Evolutionary conservation across 2,329 filamentous ascomycete genomes (phyloP), one percentile per base, ranked within the genome.

Genomic region (Paecilomyces niveus): DNA sequence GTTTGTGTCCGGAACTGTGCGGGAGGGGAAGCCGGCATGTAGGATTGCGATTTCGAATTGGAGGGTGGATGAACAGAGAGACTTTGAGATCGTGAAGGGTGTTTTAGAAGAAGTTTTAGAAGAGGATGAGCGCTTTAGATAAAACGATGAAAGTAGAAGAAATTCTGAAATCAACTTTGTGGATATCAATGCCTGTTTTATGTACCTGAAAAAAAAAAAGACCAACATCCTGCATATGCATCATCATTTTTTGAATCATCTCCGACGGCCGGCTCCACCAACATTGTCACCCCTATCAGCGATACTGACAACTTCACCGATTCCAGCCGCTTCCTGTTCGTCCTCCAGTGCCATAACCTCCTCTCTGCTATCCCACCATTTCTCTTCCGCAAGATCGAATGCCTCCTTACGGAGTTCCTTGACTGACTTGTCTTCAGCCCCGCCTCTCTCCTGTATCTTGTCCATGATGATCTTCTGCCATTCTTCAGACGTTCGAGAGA

Each of bases 321-420:
- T 97, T 9, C 94, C 92, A 33, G 92, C 90, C 54, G 89, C 92
- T 75, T 97, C 93, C 78, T 97, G 92, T 78, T 97, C 93, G 75
- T 97, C 93, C 76, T 99, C 94, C 69, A 97, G 75, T 6, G 86
- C 89, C 57, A 87, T 89, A 64, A 99, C 89, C 77, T 97, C 93
- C 78, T 99, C 94, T 67, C 94, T 84, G 71, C 89, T 92, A 80
- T 97, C 94, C 94, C 94, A 99, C 94, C 94, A 99, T 74, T 96
- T 96, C 77, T 92, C 89, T 75, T 99, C 94, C 49, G 92, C 92
- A 63, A 91, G 82, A 70, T 91, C 88, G 72, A 97, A 99, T 1
- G 92, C 94, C 71, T 86, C 87, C 68, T 92, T 89, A 73, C 96
- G 92, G 68, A 97, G 86, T 78, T 97, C 94, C 80, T 99, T 99